Evolutionary conservation across 202 grass and related monocot genomes (phyloP).

Genomic region (Musa balbisiana): DNA sequence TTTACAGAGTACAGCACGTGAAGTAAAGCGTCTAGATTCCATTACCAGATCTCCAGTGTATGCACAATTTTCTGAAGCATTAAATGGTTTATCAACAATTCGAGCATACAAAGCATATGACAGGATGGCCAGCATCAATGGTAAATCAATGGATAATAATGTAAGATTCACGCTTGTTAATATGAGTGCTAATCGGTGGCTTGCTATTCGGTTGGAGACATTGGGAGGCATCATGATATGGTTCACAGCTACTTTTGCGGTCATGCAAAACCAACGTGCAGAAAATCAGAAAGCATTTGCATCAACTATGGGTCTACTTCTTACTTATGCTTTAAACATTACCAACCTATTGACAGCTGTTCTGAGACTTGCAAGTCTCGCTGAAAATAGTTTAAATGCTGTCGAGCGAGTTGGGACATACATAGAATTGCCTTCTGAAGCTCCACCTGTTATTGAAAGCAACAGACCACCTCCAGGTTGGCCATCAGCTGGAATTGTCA

Average conservation of each 20-base stretch:
- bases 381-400: slow-evolving; percentile 99
- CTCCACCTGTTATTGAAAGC: slow-evolving; percentile 82
- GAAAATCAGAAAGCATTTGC: slow-evolving; percentile 87
- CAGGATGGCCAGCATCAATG: slow-evolving; percentile 89
- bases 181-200: slow-evolving; percentile 86
- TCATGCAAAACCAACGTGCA: slow-evolving; percentile 91
- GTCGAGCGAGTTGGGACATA: slow-evolving; percentile 92
- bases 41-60: slow-evolving; percentile 95
- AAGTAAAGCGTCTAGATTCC: slow-evolving; percentile 93
- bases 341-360: slow-evolving; percentile 75
- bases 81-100: slow-evolving; percentile 95
- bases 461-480: slow-evolving; percentile 81
- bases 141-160: slow-evolving; percentile 98
- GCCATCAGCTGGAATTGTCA: slow-evolving; percentile 76
- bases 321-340: slow-evolving; percentile 94
- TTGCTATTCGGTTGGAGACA: slow-evolving; percentile 92
- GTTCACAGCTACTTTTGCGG: slow-evolving; percentile 95
- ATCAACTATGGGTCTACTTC: slow-evolving; percentile 95
- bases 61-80: slow-evolving; percentile 86
- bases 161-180: slow-evolving; percentile 91
- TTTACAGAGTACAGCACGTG: slow-evolving; percentile 72
- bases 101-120: slow-evolving; percentile 95
- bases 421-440: slow-evolving; percentile 83
- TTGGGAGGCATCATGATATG: slow-evolving; percentile 97
- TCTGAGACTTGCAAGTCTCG: slow-evolving; percentile 88